These are phyloP conservation scores for Chaetomiaceae sp. DNA, from an alignment of 2,329 filamentous ascomycete genomes.

Conservation along the genomic window DNA sequence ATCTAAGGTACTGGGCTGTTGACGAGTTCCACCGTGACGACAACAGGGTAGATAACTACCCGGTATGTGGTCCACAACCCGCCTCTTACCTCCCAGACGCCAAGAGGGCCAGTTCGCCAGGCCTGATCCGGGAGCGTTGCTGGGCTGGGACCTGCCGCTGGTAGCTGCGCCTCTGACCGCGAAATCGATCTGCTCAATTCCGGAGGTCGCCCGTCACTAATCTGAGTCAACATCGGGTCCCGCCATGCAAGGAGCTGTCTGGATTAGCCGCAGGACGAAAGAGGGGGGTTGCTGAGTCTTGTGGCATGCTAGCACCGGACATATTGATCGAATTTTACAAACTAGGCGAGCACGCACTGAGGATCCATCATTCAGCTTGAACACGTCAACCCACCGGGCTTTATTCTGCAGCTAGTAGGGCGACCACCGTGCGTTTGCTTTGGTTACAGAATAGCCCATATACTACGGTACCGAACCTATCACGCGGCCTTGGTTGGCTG, in stretches of 20 bases:
- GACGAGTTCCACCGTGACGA: neutral
- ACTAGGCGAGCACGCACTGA: neutral
- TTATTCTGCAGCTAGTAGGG: neutral
- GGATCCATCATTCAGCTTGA: neutral
- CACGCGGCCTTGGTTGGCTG: neutral
- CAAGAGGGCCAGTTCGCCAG: conserved; percentile 3
- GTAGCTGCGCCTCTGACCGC: neutral
- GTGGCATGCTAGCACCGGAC: too few relatives aligned
- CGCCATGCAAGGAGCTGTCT: neutral
- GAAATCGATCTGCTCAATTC: neutral
- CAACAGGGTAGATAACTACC: conserved; percentile 7
- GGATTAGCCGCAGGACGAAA: neutral
- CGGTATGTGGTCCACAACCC: neutral
- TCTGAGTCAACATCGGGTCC: too few relatives aligned
- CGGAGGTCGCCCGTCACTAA: neutral
- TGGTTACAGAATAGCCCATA: neutral
- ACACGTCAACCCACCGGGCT: neutral
- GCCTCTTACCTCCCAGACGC: neutral
- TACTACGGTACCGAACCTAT: neutral
- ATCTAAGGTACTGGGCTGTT: conserved; percentile 14
- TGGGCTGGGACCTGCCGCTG: neutral
- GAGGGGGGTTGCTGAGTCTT: neutral
- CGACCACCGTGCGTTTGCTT: too few relatives aligned
- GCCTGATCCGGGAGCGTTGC: neutral
- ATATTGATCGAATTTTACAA: too few relatives aligned